phyloP scores from a whole-genome alignment of 1,284 basidiomycete species.

The Pseudozyma hubeiensis region DNA sequence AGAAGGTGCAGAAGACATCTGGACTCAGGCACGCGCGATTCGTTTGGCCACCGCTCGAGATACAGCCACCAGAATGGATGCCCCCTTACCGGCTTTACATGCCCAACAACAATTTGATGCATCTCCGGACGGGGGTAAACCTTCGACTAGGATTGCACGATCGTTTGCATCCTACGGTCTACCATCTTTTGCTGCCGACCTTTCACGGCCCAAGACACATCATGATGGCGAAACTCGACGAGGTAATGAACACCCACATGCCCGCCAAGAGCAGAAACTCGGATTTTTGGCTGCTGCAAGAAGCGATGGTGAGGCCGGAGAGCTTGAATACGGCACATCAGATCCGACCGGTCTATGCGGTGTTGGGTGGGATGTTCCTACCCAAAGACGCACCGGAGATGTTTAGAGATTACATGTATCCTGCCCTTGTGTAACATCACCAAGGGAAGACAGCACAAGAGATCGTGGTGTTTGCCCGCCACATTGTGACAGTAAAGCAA shows the following conservation, averaged over 20 bases:
- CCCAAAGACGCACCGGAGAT: conserved; percentile 1
- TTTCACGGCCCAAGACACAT: not conserved
- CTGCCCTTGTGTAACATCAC: not conserved
- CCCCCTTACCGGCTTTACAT: not conserved
- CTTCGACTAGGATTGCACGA: not conserved
- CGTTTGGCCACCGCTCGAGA: not conserved
- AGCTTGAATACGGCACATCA: not conserved
- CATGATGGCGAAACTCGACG: conserved; percentile 1
- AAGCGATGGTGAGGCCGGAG: not conserved
- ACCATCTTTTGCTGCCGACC: not conserved
- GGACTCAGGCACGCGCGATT: not conserved
- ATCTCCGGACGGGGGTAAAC: not conserved
- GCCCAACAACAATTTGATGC: not conserved
- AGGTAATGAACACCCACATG: not conserved
- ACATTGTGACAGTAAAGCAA: no score
- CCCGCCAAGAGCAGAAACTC: not conserved
- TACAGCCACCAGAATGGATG: not conserved
- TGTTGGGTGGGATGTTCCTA: conserved; percentile 6
- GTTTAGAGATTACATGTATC: conserved; percentile 1
- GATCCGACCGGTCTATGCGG: not conserved
- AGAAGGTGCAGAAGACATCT: not conserved
- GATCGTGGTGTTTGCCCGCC: not conserved
- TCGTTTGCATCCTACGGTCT: not conserved
- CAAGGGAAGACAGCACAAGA: not conserved
- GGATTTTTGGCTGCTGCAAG: conserved; percentile 1